Percentiles rank a stretch among this genome's conserved stretches.
These are phyloP conservation scores for Hypoxylon fuscum DNA, from an alignment of 495 filamentous ascomycete species.

Conservation along the genomic window DNA sequence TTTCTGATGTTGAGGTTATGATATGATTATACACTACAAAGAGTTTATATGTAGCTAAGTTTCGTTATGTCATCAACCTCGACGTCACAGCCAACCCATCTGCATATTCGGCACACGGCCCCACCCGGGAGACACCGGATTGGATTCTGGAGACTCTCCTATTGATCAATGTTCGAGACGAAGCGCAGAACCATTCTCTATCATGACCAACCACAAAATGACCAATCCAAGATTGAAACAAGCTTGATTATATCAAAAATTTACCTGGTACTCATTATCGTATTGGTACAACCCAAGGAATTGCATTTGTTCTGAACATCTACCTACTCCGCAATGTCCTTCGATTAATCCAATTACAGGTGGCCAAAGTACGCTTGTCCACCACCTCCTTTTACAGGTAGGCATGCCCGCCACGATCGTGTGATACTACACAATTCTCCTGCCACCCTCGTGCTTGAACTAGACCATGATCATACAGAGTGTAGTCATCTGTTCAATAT, in stretches of 20 bases:
- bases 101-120: slow-evolving; percentile 13
- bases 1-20: background rate
- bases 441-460: slow-evolving; percentile 1
- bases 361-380: background rate
- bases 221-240: too few species aligned
- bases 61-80: slow-evolving; percentile 2
- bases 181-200: too few species aligned
- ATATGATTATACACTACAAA: background rate
- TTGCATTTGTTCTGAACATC: background rate
- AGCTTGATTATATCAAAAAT: background rate
- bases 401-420: background rate
- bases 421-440: slow-evolving; percentile 18
- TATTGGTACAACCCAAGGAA: background rate
- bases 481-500: too few species aligned
- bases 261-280: background rate
- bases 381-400: slow-evolving; percentile 22
- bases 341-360: background rate
- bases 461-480: background rate
- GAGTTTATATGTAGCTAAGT: background rate
- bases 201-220: too few species aligned
- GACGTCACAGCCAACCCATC: slow-evolving; percentile 12
- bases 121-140: slow-evolving; percentile 22
- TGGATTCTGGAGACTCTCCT: background rate
- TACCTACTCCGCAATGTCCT: background rate
- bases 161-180: too few species aligned